Conservation (phyloP, 345 rosid species). For the Citrus unshiu region DNA sequence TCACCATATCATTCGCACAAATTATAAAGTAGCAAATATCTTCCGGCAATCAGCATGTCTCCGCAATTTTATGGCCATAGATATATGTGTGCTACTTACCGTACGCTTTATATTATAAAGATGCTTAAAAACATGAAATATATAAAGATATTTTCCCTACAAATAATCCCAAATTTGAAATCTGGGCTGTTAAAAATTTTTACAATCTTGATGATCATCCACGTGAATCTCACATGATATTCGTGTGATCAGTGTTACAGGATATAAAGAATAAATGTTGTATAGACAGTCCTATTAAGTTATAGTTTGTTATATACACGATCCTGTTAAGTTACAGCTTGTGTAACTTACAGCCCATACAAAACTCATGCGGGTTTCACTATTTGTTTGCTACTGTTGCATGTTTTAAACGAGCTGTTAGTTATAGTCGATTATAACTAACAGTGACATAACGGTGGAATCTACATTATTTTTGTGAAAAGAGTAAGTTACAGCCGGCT, state of each 20-base stretch:
- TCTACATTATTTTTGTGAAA: too few relatives aligned
- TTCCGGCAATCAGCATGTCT: conserved; percentile 29
- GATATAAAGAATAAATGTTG: background rate
- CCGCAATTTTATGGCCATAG: conserved; percentile 5
- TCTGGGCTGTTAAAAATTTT: background rate
- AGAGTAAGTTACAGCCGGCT: too few relatives aligned
- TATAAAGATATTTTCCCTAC: background rate
- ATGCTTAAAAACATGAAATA: background rate
- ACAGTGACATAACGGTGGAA: too few relatives aligned
- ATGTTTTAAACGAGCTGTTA: too few relatives aligned
- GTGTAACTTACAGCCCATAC: too few relatives aligned
- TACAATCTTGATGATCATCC: background rate
- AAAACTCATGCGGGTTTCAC: too few relatives aligned
- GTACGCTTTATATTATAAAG: background rate
- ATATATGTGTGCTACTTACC: too few relatives aligned
- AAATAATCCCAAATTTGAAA: background rate
- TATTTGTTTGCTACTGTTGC: too few relatives aligned
- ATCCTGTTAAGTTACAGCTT: too few relatives aligned
- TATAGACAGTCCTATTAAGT: too few relatives aligned
- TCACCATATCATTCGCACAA: conserved; percentile 17
- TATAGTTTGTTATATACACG: too few relatives aligned
- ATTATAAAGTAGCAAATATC: conserved; percentile 17
- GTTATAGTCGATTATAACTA: too few relatives aligned
- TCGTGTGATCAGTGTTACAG: background rate
- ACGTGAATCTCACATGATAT: background rate